Base-by-base conservation (phyloP, 805 yeast species). In the Yamadazyma phyllophila region DNA sequence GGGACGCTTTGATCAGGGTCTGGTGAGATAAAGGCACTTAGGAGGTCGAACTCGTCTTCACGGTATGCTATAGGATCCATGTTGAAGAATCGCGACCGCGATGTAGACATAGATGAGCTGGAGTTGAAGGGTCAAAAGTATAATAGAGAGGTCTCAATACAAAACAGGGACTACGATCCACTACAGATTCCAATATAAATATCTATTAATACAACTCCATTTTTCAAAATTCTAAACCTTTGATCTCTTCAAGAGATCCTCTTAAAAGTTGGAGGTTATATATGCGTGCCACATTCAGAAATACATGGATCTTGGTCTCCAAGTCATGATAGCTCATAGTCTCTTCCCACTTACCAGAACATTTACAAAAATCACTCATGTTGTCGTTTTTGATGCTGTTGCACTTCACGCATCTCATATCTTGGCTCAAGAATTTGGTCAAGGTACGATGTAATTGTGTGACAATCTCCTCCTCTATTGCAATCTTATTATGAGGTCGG, bases 341-440 rank as follows among this genome's bases (percentile, higher is more conserved):
- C 39, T 80, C 83, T 3, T 63, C 69, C 96, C 96, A 90, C 12
- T 66, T 61, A 7, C 99, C 99, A 0, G 99, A 92, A 61, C 99
- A 94, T 15, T 78, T 66, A 64, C 99, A 95, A 61, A 81, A 81
- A 26, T 72, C 72, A 27, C 89, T 77, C 77, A 94, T 73, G 50
- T 84, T 83, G 54, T 80, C 83, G 30, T 78, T 81, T 55, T 81
- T 80, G 46, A 88, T 70, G 46, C 71, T 78, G 20, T 78, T 74
- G 65, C 99, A 94, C 59, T 87, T 89, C 13, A 69, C 59, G 63
- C 99, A 94, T 54, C 77, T 79, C 55, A 86, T 69, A 63, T 92
- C 98, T 65, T 94, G 99, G 16, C 77, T 69, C 60, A 80, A 80
- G 63, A 77, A 94, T 43, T 72, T 66, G n/a, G 83, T 74, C 1